These are phyloP conservation scores for Mrakia frigida DNA, from an alignment of 768 basidiomycete species.

Conservation along the genomic window DNA sequence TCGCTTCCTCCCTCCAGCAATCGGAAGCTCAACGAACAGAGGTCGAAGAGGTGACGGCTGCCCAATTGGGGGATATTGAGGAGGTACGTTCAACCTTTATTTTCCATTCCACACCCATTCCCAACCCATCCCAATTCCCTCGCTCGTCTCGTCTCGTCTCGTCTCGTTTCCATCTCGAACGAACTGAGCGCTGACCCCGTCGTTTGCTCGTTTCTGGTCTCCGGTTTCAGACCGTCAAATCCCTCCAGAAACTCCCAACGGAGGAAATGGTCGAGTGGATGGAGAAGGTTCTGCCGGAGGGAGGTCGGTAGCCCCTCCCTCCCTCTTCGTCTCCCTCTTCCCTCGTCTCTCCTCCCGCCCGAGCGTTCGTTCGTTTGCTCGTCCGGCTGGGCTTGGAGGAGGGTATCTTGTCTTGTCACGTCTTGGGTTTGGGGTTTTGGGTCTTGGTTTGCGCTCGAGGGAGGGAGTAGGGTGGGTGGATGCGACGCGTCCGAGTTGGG, in stretches of 20 bases:
- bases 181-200: too few relatives aligned
- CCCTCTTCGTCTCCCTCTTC: not conserved
- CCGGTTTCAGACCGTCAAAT: not conserved
- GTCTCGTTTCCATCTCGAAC: too few relatives aligned
- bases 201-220: not conserved
- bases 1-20: not conserved
- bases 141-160: not conserved
- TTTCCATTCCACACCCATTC: not conserved
- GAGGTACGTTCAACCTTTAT: not conserved
- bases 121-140: not conserved
- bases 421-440: too few relatives aligned
- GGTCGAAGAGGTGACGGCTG: not conserved
- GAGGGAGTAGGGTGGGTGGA: too few relatives aligned
- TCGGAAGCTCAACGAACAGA: not conserved
- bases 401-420: too few relatives aligned
- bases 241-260: not conserved
- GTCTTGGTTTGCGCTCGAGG: too few relatives aligned
- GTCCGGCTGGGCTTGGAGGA: too few relatives aligned
- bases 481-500: too few relatives aligned
- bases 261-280: constrained; percentile 7
- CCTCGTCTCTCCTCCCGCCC: not conserved
- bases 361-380: too few relatives aligned
- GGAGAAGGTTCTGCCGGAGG: constrained; percentile 5
- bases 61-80: not conserved
- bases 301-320: not conserved